A percentile compares a stretch with the other conserved stretches of the same genome.
These are phyloP conservation scores for Cyclotella choctawhatcheeana DNA, from an alignment of 108 stramenopile genomes.

Conservation along the genomic window DNA sequence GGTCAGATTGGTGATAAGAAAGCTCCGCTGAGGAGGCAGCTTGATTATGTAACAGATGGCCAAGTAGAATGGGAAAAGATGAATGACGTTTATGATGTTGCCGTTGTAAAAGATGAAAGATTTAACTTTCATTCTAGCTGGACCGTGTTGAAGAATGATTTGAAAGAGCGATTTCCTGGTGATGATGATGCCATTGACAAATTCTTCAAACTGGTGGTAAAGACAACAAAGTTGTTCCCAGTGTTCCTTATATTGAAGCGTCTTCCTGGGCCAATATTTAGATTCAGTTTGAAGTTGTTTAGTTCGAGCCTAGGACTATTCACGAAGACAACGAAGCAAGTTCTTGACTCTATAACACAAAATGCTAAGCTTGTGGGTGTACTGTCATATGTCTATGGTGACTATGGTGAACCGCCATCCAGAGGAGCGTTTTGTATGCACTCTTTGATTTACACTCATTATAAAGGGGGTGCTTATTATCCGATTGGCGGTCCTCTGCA, in stretches of 20 bases:
- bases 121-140: constrained; percentile 41
- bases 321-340: constrained; percentile 20
- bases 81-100: constrained; percentile 48
- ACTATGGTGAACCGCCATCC: constrained; percentile 32
- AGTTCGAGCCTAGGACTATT: no score
- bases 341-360: constrained; percentile 17
- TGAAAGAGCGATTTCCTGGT: constrained; percentile 27
- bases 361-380: constrained; percentile 26
- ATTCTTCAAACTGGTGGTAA: no score
- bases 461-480: constrained; percentile 35
- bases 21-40: constrained; percentile 23
- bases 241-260: constrained; percentile 31
- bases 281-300: constrained; percentile 27
- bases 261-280: constrained; percentile 21
- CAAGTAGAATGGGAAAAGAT: constrained; percentile 49
- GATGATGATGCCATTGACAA: no score
- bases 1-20: constrained; percentile 42
- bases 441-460: neutral
- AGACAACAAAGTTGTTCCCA: constrained; percentile 18
- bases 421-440: constrained; percentile 29
- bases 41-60: constrained; percentile 36
- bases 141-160: constrained; percentile 22
- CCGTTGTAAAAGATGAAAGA: constrained; percentile 37
- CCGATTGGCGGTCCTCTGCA: constrained; percentile 30
- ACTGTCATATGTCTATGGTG: constrained; percentile 41